These are phyloP conservation scores for Marasmius tenuissimus DNA, from an alignment of 1,284 basidiomycete genomes.

Conservation along the genomic window DNA sequence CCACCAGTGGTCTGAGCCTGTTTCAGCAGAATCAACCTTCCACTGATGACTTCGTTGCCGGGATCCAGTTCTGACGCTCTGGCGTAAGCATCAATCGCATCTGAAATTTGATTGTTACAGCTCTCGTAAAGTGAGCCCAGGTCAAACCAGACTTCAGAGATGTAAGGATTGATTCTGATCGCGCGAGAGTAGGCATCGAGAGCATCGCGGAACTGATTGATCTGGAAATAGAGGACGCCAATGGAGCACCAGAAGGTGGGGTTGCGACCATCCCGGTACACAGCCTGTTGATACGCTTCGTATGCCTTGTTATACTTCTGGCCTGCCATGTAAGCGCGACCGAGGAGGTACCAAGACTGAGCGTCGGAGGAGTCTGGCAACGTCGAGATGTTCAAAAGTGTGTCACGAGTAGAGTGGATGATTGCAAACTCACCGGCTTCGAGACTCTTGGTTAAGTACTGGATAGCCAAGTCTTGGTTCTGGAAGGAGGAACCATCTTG, in stretches of 20 bases:
- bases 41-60: conserved; percentile 74
- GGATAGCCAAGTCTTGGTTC: conserved; percentile 93
- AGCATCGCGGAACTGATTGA: conserved; percentile 98
- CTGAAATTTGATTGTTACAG: conserved; percentile 98
- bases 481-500: conserved; percentile 93
- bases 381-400: neutral
- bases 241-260: conserved; percentile 99
- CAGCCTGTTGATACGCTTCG: conserved; percentile 98
- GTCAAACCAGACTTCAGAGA: conserved; percentile 99
- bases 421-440: conserved; percentile 72
- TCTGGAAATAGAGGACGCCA: conserved; percentile 98
- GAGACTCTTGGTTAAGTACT: conserved; percentile 91
- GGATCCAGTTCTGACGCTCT: conserved; percentile 91
- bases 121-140: conserved; percentile 96
- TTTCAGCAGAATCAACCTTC: conserved; percentile 76
- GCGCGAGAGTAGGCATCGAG: conserved; percentile 98
- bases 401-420: neutral
- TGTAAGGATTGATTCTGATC: conserved; percentile 98
- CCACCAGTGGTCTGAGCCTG: conserved; percentile 81
- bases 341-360: conserved; percentile 98
- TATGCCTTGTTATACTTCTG: conserved; percentile 99
- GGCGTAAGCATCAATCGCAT: conserved; percentile 97
- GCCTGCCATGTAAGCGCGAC: conserved; percentile 98
- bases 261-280: conserved; percentile 97
- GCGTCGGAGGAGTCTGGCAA: conserved; percentile 86